phyloP scores from a whole-genome alignment of 2,329 filamentous ascomycete species.

The Coniochaeta sp. region DNA sequence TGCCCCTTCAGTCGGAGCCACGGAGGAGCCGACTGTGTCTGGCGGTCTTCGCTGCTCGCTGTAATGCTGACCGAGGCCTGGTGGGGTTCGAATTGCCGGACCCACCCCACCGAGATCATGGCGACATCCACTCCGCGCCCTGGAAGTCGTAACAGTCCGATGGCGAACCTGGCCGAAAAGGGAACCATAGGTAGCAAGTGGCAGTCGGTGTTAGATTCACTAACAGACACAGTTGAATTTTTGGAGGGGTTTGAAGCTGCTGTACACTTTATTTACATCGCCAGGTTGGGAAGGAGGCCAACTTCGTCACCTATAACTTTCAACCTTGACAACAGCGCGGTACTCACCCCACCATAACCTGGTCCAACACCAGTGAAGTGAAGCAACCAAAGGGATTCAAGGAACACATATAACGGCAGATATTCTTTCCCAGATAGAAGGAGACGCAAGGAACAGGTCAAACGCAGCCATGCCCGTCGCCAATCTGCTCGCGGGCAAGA shows the following conservation, averaged over 20 bases:
- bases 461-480: conserved; percentile 29
- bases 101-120: background rate
- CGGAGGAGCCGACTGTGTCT: background rate
- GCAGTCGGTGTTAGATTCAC: background rate
- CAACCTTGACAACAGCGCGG: background rate
- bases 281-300: background rate
- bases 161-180: background rate
- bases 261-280: background rate
- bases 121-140: background rate
- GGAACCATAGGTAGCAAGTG: background rate
- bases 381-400: background rate
- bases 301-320: background rate
- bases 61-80: conserved; percentile 18
- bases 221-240: background rate
- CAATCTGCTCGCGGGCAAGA: conserved; percentile 63
- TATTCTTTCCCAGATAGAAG: background rate
- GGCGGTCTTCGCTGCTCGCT: conserved; percentile 15
- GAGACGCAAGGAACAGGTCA: background rate
- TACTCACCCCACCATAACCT: background rate
- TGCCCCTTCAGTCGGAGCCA: background rate
- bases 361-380: background rate
- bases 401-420: background rate
- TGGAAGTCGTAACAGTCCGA: background rate
- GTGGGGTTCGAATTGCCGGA: conserved; percentile 7
- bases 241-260: too few relatives aligned